Evolutionary conservation across 306 rosid genomes (phyloP), one percentile per base, ranked within the genome.

Genomic region (Hippophae gyantsensis): DNA sequence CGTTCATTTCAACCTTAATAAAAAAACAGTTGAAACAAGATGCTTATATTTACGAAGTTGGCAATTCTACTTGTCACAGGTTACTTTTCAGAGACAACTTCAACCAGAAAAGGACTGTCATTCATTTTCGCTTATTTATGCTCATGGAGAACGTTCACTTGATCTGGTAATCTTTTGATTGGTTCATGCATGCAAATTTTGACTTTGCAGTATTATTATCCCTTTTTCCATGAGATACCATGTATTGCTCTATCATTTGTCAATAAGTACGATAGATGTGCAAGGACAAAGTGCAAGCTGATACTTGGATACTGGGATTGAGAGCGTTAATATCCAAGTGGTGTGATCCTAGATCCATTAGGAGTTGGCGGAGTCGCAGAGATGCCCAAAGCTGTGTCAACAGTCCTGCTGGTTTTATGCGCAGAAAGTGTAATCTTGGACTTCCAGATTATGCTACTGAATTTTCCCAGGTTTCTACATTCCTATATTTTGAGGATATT

Each of bases 391-490:
- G 92, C 72, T 89, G 97, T 80, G 80, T 73, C 42, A 89, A 77
- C 60, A 89, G 97, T 69, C 95, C 97, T 2, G 87, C 92, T 40
- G 95, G 97, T 44, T 72, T 86, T 62, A 63, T 86, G 5, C 62
- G 95, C 45, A 76, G 97, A 78, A 89, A 83, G 79, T 63, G 79
- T 71, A 82, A 83, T 73, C 89, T 89, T 26, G 97, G 97, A 64
- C 86, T 86, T 74, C 62, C 81, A 13, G 95, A 89, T 43, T 87
- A 81, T 25, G 59, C 68, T 46, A 18, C 70, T 56, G 82, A 86
- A 49, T 72, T 78, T 69, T 67, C 82, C n/a, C 84, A 89, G 97
- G 97, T 89, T 79, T 70, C 62, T 13, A 48, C 57, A 38, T 49
- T 67, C 65, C 54, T 10, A 25, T 41, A 8, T 64, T 45, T 13